These are phyloP conservation scores for Tolypocladium ophioglossoides DNA, from an alignment of 2,329 filamentous ascomycete species.

Conservation along the genomic window DNA sequence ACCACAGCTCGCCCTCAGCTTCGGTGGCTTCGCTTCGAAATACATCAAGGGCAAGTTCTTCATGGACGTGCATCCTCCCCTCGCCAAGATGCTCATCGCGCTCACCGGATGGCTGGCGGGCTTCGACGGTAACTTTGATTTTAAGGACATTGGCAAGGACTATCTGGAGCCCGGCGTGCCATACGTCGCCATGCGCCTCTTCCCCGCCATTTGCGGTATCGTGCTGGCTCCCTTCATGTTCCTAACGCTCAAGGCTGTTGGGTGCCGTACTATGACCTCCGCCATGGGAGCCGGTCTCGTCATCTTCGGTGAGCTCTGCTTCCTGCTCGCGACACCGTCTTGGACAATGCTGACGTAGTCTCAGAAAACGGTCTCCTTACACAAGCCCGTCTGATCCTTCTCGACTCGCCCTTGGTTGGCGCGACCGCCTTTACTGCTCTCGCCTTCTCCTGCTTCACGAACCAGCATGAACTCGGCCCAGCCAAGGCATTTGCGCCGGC, in stretches of 20 bases:
- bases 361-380: slow-evolving; percentile 90
- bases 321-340: background rate
- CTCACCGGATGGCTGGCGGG: slow-evolving; percentile 90
- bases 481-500: slow-evolving; percentile 74
- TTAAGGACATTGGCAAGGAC: slow-evolving; percentile 99
- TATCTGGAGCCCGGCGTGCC: slow-evolving; percentile 91
- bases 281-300: slow-evolving; percentile 75
- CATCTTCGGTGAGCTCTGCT: slow-evolving; percentile 65
- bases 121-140: slow-evolving; percentile 93
- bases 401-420: slow-evolving; percentile 89
- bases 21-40: slow-evolving; percentile 95
- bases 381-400: slow-evolving; percentile 87
- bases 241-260: slow-evolving; percentile 80
- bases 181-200: slow-evolving; percentile 93
- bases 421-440: slow-evolving; percentile 88
- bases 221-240: slow-evolving; percentile 87
- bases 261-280: slow-evolving; percentile 79
- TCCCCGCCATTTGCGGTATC: slow-evolving; percentile 83
- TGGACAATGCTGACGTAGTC: slow-evolving; percentile 14
- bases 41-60: slow-evolving; percentile 99
- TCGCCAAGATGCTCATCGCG: slow-evolving; percentile 94
- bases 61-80: slow-evolving; percentile 98
- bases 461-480: slow-evolving; percentile 91
- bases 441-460: slow-evolving; percentile 85
- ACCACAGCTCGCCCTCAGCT: slow-evolving; percentile 43